These are phyloP conservation scores for Backusella luteola DNA, from an alignment of 192 early-diverging fungal genomes.

Conservation along the genomic window DNA sequence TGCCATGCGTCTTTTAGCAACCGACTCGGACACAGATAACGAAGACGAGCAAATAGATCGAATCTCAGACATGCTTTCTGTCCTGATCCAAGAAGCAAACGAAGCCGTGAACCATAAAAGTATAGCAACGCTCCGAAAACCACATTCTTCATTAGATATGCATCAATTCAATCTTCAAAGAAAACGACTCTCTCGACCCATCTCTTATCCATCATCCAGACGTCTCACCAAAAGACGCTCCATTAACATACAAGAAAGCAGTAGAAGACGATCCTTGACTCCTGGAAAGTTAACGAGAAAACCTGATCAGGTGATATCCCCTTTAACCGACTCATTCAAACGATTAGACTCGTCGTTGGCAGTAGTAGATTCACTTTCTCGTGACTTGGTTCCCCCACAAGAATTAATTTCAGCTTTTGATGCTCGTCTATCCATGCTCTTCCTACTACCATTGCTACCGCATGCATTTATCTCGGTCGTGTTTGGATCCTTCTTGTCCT, in stretches of 20 bases:
- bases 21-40: not conserved
- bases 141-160: not conserved
- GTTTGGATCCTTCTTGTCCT: not conserved
- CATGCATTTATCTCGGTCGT: constrained; percentile 11
- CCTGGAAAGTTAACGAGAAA: not conserved
- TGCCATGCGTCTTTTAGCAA: constrained; percentile 7
- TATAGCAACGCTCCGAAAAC: not conserved
- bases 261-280: not conserved
- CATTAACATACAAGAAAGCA: not conserved
- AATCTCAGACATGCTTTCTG: constrained; percentile 31
- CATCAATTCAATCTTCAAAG: not conserved
- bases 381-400: constrained; percentile 18
- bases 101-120: constrained; percentile 19
- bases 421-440: not conserved
- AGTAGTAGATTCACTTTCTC: constrained; percentile 30
- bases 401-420: constrained; percentile 3
- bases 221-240: not conserved
- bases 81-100: constrained; percentile 35
- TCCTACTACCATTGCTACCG: constrained; percentile 1
- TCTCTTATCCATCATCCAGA: not conserved
- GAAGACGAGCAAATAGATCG: constrained; percentile 23
- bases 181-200: not conserved
- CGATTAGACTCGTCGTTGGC: constrained; percentile 27
- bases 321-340: constrained; percentile 20
- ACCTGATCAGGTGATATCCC: not conserved